Evolutionary conservation across 2,329 filamentous ascomycete species (phyloP).

Genomic region (Rhynchosporium secalis): DNA sequence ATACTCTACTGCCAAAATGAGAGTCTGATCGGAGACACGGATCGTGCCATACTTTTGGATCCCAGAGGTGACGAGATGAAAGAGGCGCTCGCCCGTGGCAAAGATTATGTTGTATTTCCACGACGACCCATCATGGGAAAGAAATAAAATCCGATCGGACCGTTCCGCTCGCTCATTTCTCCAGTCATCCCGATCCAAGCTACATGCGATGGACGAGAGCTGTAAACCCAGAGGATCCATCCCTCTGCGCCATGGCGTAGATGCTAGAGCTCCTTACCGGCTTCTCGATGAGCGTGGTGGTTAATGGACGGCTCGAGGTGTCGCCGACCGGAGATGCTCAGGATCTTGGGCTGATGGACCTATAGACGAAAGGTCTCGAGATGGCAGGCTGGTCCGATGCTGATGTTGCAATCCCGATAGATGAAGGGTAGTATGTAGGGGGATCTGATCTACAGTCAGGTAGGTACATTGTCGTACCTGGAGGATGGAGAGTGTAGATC

Average conservation of each 20-base stretch:
- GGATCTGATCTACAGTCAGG: not conserved
- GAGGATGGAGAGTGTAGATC: not conserved
- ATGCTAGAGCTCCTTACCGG: not conserved
- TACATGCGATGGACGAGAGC: not conserved
- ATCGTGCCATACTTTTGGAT: not conserved
- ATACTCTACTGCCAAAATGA: not conserved
- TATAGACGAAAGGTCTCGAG: not conserved
- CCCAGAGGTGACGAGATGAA: not conserved
- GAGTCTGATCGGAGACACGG: not conserved
- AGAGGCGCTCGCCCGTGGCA: not conserved
- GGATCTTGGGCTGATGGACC: not conserved
- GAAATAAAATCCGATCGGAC: not conserved
- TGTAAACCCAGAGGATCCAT: not conserved
- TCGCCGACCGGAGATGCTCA: not conserved
- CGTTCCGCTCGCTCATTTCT: not conserved
- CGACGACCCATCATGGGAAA: not conserved
- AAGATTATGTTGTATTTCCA: not conserved
- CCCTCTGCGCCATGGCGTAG: not conserved
- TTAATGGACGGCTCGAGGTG: not conserved
- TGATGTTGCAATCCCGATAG: not conserved
- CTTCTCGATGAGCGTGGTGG: not conserved
- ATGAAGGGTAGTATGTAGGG: not conserved
- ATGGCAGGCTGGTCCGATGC: not conserved
- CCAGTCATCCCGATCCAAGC: not conserved
- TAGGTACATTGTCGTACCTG: not conserved